Evolutionary conservation across 352 stramenopile genomes (phyloP), one percentile per base, ranked within the genome.

Genomic region (Pelagophyceae sp.): DNA sequence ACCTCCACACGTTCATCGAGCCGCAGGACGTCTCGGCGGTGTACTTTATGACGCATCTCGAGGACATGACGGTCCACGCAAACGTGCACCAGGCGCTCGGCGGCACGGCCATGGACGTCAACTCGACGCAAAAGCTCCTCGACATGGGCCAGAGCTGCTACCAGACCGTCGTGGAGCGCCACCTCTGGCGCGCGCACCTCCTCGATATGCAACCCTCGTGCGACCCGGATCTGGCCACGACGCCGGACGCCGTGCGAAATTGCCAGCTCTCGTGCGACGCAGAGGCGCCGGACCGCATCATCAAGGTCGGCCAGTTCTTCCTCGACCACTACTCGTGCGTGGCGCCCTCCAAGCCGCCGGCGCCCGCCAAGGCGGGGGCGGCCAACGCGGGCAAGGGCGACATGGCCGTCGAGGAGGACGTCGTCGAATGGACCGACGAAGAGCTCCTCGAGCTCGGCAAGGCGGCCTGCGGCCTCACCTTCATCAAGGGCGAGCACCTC

Each of bases 401-500:
- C 3, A 51, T 23, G 11, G 11, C 33, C 11, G 15, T 58, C 35
- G 27, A 31, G 15, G 33, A 33, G 33, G 2, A 11, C 35, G 19
- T 72, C 64, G 35, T 35, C 5, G 11, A 35, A 11, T 23, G 23
- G 23, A 23, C 45, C 45, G 61, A 40, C 15, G 61, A 31, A 3
- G 29, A 6, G 15, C 3, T 29, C 3, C 3, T 71, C n/a, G n/a
- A n/a, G n/a, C n/a, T n/a, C n/a, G n/a, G n/a, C n/a, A n/a, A n/a
- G n/a, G n/a, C n/a, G n/a, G n/a, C n/a, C n/a, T 71, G 61, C 61
- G 29, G 15, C 15, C 19, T 29, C 6, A 71, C 61, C n/a, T 71
- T 71, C 61, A 35, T 71, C 61, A 71, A 71, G 61, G 61, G 61
- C 61, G 61, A 71, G 61, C 61, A 71, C 61, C 61, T 71, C n/a